Evolutionary conservation across 768 basidiomycete species (phyloP).

Genomic region (Leucocoprinus sp.): DNA sequence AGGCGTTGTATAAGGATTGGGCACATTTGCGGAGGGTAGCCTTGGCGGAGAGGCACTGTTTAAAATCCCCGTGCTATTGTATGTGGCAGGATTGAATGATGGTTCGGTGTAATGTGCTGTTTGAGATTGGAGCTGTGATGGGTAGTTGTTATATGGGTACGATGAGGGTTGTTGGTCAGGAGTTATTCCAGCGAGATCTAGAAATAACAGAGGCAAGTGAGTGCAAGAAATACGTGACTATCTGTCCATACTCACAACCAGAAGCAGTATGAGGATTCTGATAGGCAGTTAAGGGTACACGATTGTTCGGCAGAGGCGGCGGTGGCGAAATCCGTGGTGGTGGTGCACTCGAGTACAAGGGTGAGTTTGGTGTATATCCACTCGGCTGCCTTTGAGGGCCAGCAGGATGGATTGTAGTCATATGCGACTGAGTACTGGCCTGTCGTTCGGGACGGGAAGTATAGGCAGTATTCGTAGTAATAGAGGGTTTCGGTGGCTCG

Average conservation of each 20-base stretch:
- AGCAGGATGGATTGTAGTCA: slow-evolving; percentile 25
- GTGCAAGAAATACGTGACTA: slow-evolving; percentile 14
- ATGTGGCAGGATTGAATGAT: slow-evolving; percentile 27
- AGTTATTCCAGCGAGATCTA: slow-evolving; percentile 48
- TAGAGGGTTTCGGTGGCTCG: slow-evolving; percentile 24
- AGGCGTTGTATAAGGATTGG: slow-evolving; percentile 5
- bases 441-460: slow-evolving; percentile 33
- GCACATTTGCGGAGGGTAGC: slow-evolving; percentile 12
- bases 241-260: slow-evolving; percentile 43
- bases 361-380: slow-evolving; percentile 16
- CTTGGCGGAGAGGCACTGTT: slow-evolving; percentile 12
- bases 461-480: slow-evolving; percentile 25
- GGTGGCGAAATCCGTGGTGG: slow-evolving; percentile 4
- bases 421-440: slow-evolving; percentile 30
- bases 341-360: slow-evolving; percentile 11
- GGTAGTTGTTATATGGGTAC: slow-evolving; percentile 35
- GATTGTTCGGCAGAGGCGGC: slow-evolving; percentile 18
- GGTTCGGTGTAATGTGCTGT: slow-evolving; percentile 20
- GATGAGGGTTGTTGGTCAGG: slow-evolving; percentile 41
- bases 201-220: slow-evolving; percentile 8
- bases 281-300: slow-evolving; percentile 24
- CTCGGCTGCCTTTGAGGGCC: slow-evolving; percentile 15
- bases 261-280: slow-evolving; percentile 26
- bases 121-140: slow-evolving; percentile 18
- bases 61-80: slow-evolving; percentile 23